phyloP scores from a whole-genome alignment of 805 yeast genomes.

The Wickerhamiella spandovensis region DNA sequence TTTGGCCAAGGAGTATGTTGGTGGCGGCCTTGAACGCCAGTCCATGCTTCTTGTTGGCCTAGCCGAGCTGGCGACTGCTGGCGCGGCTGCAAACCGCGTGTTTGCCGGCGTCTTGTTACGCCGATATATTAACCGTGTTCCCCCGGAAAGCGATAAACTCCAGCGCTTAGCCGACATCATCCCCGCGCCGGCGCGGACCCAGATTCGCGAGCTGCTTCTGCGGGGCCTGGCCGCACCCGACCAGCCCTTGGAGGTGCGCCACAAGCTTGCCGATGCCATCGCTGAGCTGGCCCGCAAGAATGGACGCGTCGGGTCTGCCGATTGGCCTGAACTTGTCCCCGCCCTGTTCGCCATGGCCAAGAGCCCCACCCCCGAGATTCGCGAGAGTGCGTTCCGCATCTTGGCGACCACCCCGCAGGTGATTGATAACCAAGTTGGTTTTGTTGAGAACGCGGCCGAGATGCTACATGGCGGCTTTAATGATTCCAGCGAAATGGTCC shows the following conservation, averaged over 20 bases:
- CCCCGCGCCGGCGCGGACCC: conserved; percentile 40
- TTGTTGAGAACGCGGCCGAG: conserved; percentile 41
- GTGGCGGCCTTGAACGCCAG: conserved; percentile 37
- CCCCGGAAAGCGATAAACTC: conserved; percentile 50
- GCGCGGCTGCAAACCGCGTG: conserved; percentile 43
- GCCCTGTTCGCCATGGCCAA: conserved; percentile 54
- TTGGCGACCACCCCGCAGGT: conserved; percentile 73
- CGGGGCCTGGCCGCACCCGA: conserved; percentile 53
- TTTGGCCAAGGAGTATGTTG: conserved; percentile 66
- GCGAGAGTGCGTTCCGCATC: conserved; percentile 87
- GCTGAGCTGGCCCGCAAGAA: conserved; percentile 65
- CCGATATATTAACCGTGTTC: conserved; percentile 63
- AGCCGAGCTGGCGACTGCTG: conserved; percentile 62
- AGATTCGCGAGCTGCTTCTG: conserved; percentile 52
- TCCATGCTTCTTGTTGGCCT: conserved; percentile 62
- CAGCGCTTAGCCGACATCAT: conserved; percentile 69
- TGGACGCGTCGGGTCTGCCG: conserved; percentile 10
- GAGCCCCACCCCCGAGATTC: conserved; percentile 46
- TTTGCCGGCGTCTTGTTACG: conserved; percentile 83
- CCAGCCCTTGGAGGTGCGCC: conserved; percentile 68
- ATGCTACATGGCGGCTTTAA: conserved; percentile 71
- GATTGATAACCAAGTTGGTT: conserved; percentile 37
- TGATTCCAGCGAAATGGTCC: conserved; percentile 67
- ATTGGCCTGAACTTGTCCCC: conserved; percentile 74
- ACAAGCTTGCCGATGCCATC: conserved; percentile 85